phyloP scores from a whole-genome alignment of 768 basidiomycete species.

The Xerocomus brunneocitrinus region DNA sequence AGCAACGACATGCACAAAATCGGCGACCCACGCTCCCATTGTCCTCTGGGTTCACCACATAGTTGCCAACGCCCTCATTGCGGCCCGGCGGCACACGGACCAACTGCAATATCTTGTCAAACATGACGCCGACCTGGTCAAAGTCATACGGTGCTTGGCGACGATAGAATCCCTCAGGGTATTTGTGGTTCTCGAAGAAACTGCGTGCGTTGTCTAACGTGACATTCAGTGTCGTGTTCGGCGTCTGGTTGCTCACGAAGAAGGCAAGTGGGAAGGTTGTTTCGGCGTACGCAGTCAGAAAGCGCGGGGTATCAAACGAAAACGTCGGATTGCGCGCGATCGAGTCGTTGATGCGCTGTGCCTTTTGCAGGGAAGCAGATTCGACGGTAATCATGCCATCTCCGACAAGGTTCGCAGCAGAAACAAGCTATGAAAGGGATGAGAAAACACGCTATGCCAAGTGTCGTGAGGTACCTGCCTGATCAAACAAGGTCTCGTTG shows the following conservation, averaged over 20 bases:
- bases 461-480: neutral
- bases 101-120: neutral
- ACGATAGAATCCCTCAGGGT: slow-evolving; percentile 17
- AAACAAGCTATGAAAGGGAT: slow-evolving; percentile 8
- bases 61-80: slow-evolving; percentile 18
- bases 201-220: slow-evolving; percentile 16
- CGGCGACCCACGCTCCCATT: slow-evolving; percentile 9
- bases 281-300: slow-evolving; percentile 19
- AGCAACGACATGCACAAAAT: neutral
- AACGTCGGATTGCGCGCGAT: slow-evolving; percentile 24
- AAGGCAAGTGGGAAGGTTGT: slow-evolving; percentile 24
- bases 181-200: slow-evolving; percentile 18
- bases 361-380: slow-evolving; percentile 19
- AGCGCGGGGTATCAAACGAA: slow-evolving; percentile 19
- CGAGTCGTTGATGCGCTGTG: slow-evolving; percentile 22
- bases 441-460: neutral
- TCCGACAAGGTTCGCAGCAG: slow-evolving; percentile 18
- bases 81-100: slow-evolving; percentile 12
- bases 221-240: slow-evolving; percentile 11
- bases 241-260: slow-evolving; percentile 22
- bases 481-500: slow-evolving; percentile 24
- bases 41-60: slow-evolving; percentile 10
- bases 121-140: neutral
- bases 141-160: slow-evolving; percentile 15
- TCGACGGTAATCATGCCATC: slow-evolving; percentile 18